Evolutionary conservation across 2,329 filamentous ascomycete genomes (phyloP).

Genomic region (Plenodomus lindquistii): DNA sequence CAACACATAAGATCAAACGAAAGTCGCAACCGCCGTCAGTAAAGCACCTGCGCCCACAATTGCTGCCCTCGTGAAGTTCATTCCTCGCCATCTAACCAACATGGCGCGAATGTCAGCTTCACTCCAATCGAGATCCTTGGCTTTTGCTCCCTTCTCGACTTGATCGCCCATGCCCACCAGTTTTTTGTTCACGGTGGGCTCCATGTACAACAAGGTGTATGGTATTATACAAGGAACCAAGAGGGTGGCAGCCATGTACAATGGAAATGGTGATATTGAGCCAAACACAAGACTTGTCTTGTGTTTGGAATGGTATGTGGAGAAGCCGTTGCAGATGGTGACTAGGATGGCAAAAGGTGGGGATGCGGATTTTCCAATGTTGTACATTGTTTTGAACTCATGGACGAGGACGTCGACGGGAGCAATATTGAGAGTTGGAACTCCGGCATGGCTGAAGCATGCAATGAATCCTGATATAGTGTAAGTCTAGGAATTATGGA

Average conservation of each 20-base stretch:
- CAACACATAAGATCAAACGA: not conserved
- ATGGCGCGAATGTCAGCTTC: not conserved
- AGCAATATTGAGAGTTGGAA: conserved; percentile 5
- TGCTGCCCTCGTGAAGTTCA: conserved; percentile 4
- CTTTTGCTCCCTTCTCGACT: conserved; percentile 4
- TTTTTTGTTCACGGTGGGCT: conserved; percentile 2
- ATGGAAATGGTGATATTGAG: not conserved
- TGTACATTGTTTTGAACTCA: conserved; percentile 8
- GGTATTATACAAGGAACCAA: conserved; percentile 2
- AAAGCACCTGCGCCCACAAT: conserved; percentile 1
- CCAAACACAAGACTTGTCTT: not conserved
- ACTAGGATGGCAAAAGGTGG: conserved; percentile 2
- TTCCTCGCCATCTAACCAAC: conserved; percentile 4
- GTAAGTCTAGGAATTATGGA: not conserved
- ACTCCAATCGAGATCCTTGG: not conserved
- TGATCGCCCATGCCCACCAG: not conserved
- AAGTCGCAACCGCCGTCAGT: conserved; percentile 1
- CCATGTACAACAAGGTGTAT: conserved; percentile 5
- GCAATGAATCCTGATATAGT: conserved; percentile 1
- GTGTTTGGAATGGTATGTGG: not conserved
- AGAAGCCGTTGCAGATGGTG: conserved; percentile 6
- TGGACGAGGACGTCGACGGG: conserved; percentile 4
- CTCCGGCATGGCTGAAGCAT: conserved; percentile 7
- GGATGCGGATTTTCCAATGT: conserved; percentile 5
- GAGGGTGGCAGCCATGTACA: conserved; percentile 1